Percentiles rank a stretch among this genome's conserved stretches.
These are phyloP conservation scores for Nitzschia palea DNA, from an alignment of 108 stramenopile genomes.

Conservation along the genomic window DNA sequence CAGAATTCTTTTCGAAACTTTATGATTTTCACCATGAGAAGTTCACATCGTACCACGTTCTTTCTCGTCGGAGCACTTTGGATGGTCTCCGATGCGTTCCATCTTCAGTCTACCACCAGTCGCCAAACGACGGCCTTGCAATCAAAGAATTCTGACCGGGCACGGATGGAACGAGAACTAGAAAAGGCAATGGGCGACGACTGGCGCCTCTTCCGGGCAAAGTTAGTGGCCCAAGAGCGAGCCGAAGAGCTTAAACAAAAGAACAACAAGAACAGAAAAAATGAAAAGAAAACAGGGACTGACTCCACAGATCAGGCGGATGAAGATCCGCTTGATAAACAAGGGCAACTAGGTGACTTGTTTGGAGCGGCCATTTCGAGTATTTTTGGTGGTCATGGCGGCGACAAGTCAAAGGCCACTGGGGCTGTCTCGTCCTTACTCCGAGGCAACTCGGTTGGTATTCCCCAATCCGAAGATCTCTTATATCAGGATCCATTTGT, in stretches of 20 bases:
- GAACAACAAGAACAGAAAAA: conserved; percentile 14
- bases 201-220: conserved; percentile 86
- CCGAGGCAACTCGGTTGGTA: conserved; percentile 64
- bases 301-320: not conserved
- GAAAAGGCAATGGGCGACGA: conserved; percentile 84
- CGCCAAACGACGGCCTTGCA: too few species aligned
- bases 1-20: too few species aligned
- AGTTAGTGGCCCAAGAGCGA: conserved; percentile 74
- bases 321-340: conserved; percentile 36
- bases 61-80: too few species aligned
- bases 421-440: conserved; percentile 43
- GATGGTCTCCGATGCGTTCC: too few species aligned
- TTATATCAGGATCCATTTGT: conserved; percentile 76
- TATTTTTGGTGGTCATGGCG: conserved; percentile 47
- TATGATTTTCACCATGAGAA: too few species aligned
- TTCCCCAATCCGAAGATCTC: conserved; percentile 31
- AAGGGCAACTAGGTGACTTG: conserved; percentile 62
- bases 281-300: not conserved
- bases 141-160: conserved; percentile 70
- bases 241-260: conserved; percentile 20
- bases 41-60: too few species aligned
- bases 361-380: conserved; percentile 74
- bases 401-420: conserved; percentile 7
- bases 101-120: too few species aligned
- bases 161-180: conserved; percentile 71